A percentile compares a stretch with the other conserved stretches of the same genome.
Evolutionary conservation across 768 basidiomycete species (phyloP).

Genomic region (Clitopilus passeckerianus): DNA sequence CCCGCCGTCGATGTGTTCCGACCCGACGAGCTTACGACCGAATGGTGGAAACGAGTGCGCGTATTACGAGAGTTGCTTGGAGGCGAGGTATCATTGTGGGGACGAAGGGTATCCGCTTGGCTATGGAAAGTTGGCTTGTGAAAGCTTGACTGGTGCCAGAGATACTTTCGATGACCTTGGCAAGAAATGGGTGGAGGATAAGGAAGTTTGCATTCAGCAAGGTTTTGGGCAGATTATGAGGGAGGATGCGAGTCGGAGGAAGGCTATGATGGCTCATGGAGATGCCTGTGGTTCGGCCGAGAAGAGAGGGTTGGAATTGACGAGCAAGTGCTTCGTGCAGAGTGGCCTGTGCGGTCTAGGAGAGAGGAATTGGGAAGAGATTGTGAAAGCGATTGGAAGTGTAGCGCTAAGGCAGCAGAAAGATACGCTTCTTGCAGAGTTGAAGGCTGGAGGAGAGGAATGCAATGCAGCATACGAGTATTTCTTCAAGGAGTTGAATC

Average conservation of each 20-base stretch:
- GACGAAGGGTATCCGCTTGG: background rate
- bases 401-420: background rate
- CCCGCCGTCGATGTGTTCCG: background rate
- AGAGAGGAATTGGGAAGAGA: background rate
- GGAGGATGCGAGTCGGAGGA: background rate
- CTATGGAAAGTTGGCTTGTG: background rate
- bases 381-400: background rate
- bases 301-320: background rate
- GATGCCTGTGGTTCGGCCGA: background rate
- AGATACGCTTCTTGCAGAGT: background rate
- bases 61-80: background rate
- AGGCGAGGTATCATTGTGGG: background rate
- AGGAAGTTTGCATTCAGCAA: background rate
- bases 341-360: background rate
- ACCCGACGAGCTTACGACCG: background rate
- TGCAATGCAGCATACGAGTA: background rate
- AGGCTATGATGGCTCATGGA: background rate
- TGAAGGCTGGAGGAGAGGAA: background rate
- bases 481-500: background rate
- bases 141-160: background rate
- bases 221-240: background rate
- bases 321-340: background rate
- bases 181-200: background rate
- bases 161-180: background rate
- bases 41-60: background rate